Percentiles rank a stretch among this genome's conserved stretches.
Evolutionary conservation across 768 basidiomycete species (phyloP).

Genomic region (Lentinula aciculospora): DNA sequence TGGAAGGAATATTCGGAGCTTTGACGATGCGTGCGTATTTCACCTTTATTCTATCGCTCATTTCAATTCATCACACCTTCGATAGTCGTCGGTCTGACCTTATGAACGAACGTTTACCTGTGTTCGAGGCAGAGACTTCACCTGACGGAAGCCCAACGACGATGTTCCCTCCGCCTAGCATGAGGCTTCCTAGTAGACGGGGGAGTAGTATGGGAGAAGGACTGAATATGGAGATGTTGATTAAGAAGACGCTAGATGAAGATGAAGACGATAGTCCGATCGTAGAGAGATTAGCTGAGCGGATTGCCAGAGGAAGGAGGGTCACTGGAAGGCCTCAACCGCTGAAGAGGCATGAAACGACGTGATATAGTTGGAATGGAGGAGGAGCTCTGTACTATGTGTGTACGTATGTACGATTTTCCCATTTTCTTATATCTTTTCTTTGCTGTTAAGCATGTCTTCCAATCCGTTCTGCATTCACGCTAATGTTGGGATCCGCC

Average conservation of each 20-base stretch:
- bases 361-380: slow-evolving; percentile 10
- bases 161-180: slow-evolving; percentile 58
- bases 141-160: slow-evolving; percentile 18
- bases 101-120: slow-evolving; percentile 70
- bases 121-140: slow-evolving; percentile 30
- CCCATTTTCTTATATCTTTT: not conserved
- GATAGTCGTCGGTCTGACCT: slow-evolving; percentile 65
- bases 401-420: not conserved
- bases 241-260: slow-evolving; percentile 58
- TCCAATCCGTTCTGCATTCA: not conserved
- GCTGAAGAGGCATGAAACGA: slow-evolving; percentile 63
- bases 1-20: slow-evolving; percentile 57
- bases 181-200: slow-evolving; percentile 32
- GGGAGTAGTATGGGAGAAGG: slow-evolving; percentile 33
- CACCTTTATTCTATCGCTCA: not conserved
- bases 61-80: not conserved
- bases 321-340: slow-evolving; percentile 39
- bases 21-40: slow-evolving; percentile 67
- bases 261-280: slow-evolving; percentile 46
- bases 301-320: slow-evolving; percentile 48
- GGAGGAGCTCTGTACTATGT: too few species aligned
- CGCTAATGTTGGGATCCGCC: not conserved
- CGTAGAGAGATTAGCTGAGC: slow-evolving; percentile 58
- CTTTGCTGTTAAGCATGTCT: not conserved
- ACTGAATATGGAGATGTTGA: slow-evolving; percentile 59